A percentile compares a stretch with the other conserved stretches of the same genome.
phyloP scores from a whole-genome alignment of 176 grass and related monocot species.

The Oropetium thomaeum region DNA sequence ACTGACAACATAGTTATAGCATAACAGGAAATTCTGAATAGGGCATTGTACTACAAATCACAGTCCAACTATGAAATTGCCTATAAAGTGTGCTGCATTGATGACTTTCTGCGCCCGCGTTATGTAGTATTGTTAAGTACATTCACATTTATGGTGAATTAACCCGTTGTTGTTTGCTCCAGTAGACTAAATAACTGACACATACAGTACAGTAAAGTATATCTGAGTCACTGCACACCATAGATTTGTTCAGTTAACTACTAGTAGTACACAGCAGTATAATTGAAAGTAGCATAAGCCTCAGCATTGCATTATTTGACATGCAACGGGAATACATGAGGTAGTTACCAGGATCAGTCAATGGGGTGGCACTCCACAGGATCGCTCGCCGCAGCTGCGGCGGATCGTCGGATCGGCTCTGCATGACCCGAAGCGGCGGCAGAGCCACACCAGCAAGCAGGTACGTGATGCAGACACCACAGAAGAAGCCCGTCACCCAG shows the following conservation, averaged over 20 bases:
- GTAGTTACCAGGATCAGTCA: slow-evolving; percentile 27
- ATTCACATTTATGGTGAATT: no score
- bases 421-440: not conserved
- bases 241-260: not conserved
- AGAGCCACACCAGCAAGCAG: slow-evolving; percentile 36
- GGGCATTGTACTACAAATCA: not conserved
- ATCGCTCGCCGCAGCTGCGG: slow-evolving; percentile 12
- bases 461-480: slow-evolving; percentile 48
- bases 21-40: not conserved
- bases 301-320: not conserved
- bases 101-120: not conserved
- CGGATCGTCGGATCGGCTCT: not conserved
- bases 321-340: not conserved
- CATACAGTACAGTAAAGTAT: not conserved
- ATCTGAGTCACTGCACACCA: not conserved
- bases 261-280: no score
- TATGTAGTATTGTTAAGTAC: no score
- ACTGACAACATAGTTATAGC: not conserved
- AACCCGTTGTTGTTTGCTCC: not conserved
- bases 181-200: not conserved
- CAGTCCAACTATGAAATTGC: not conserved
- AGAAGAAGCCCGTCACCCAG: slow-evolving; percentile 67
- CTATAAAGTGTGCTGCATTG: not conserved
- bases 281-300: not conserved
- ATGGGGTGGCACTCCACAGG: slow-evolving; percentile 35